Evolutionary conservation across 1,139 yeast species (phyloP), one percentile per base, ranked within the genome.

Genomic region (Suhomyces bokatorum): DNA sequence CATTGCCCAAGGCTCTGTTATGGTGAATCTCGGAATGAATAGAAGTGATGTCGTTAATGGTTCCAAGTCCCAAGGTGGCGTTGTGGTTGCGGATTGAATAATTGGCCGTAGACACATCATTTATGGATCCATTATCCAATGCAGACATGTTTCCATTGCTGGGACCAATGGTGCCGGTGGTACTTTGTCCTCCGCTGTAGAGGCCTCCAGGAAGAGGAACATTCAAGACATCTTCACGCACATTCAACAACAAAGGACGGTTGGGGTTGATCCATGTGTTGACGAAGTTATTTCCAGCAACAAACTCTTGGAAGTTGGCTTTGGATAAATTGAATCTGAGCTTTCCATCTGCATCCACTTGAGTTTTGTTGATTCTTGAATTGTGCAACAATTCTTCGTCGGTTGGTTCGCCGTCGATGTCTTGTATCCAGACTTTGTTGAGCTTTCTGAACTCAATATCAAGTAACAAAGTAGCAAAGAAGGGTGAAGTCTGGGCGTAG

Each of bases 11-110:
- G 45, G 40, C 14, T 6, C 43, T 44, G 39, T 50, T 49, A 40
- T 57, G 55, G 57, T 54, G 52, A 9, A 59, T 45, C 20, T 72
- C 78, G 3, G 76, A 69, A 47, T 72, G 75, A 41, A 73, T 73
- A 6, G 76, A 69, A 6, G 66, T 60, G 20, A 73, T 73, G 48
- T 73, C 78, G 34, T 67, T 69, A 11, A 71, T 69, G 12, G 64
- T 69, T 8, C 78, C 78, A 37, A 73, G 57, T 1, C 78, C 78
- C 22, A 68, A 38, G 2, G 51, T 58, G 32, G 50, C 36, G 47
- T 50, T 46, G 36, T 49, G 43, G 22, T 35, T 29, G 26, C 44
- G 42, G 32, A 42, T 33, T 11, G 48, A 45, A 32, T 39, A 17
- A 30, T 33, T 44, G 15, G 35, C 45, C 2, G 48, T 39, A 12